phyloP scores from a whole-genome alignment of 257 asterid species.

The Cruciata laevipes region DNA sequence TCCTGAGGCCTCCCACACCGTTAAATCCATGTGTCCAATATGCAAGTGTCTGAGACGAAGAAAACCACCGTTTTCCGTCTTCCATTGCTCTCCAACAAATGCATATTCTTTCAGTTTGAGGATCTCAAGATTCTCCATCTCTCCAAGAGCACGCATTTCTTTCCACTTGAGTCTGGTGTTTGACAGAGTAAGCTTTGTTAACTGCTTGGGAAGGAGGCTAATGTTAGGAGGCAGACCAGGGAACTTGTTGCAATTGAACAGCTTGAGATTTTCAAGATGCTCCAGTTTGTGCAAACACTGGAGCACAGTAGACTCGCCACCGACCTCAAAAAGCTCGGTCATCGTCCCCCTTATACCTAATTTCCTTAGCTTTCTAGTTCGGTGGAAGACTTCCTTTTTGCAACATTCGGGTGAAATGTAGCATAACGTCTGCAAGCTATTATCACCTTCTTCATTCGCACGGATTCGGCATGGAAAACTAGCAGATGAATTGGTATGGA shows the following conservation, averaged over 20 bases:
- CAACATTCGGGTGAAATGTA: slow-evolving; percentile 54
- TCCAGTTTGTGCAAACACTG: background rate
- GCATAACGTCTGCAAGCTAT: slow-evolving; percentile 46
- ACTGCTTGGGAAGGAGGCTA: background rate
- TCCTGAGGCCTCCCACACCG: background rate
- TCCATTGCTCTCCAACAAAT: background rate
- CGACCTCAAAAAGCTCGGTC: background rate
- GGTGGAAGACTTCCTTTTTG: slow-evolving; percentile 37
- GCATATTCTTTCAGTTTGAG: background rate
- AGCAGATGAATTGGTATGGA: slow-evolving; percentile 17
- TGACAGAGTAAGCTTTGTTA: background rate
- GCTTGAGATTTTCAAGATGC: background rate
- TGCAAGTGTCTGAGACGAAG: background rate
- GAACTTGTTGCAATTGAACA: background rate
- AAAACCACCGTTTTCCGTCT: background rate
- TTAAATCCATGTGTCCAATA: background rate
- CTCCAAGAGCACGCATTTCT: background rate
- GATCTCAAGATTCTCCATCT: background rate
- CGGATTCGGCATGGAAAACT: slow-evolving; percentile 10
- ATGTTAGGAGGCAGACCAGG: background rate
- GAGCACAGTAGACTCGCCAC: background rate
- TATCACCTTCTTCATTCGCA: background rate
- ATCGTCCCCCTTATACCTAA: slow-evolving; percentile 41
- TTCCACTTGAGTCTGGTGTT: background rate
- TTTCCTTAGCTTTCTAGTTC: slow-evolving; percentile 33